Evolutionary conservation across 441 rosid species (phyloP).

Genomic region (Arabidopsis lyrata): DNA sequence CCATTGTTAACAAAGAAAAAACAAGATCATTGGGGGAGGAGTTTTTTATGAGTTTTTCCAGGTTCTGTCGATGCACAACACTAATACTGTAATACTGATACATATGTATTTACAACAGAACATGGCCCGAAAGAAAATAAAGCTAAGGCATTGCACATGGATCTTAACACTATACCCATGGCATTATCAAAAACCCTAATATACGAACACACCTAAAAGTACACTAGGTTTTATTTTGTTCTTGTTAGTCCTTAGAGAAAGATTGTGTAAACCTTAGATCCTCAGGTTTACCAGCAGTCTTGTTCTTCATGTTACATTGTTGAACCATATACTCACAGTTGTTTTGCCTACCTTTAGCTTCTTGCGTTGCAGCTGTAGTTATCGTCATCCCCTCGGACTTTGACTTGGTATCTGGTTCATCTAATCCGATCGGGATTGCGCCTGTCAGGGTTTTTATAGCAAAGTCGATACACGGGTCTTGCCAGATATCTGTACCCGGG

Average conservation of each 20-base stretch:
- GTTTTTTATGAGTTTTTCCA: background rate
- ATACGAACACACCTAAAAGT: background rate
- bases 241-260: constrained; percentile 23
- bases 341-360: constrained; percentile 41
- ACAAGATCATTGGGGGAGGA: background rate
- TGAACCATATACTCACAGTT: constrained; percentile 32
- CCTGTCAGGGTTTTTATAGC: constrained; percentile 92
- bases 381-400: constrained; percentile 10
- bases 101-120: constrained; percentile 41
- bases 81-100: too few relatives aligned
- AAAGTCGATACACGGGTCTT: constrained; percentile 95
- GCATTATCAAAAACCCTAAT: constrained; percentile 1
- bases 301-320: constrained; percentile 35
- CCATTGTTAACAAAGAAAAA: background rate
- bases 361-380: constrained; percentile 28
- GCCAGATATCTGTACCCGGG: constrained; percentile 62
- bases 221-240: background rate
- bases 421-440: constrained; percentile 69
- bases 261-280: constrained; percentile 33
- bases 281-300: constrained; percentile 9
- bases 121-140: background rate
- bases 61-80: constrained; percentile 22
- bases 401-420: constrained; percentile 15
- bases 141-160: constrained; percentile 20
- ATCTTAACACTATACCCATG: constrained; percentile 17